Evolutionary conservation across 106 monocot genomes (phyloP).

Genomic region (Cymbidium sinense): DNA sequence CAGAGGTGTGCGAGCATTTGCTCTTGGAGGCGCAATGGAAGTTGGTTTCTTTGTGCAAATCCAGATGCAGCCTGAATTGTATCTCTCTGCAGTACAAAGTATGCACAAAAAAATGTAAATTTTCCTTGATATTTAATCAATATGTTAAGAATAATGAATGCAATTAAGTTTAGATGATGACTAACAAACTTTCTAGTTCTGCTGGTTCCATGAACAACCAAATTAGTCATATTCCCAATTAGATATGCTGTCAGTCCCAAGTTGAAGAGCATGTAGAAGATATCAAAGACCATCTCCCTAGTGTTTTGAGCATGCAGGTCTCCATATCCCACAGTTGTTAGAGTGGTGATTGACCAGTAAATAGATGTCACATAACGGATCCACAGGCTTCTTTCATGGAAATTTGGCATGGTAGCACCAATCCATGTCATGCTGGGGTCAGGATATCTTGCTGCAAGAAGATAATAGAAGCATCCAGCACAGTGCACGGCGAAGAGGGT

Average conservation of each 20-base stretch:
- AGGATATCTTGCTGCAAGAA: constrained; percentile 75
- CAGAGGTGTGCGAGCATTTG: constrained; percentile 91
- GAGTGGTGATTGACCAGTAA: constrained; percentile 97
- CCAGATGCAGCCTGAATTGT: constrained; percentile 88
- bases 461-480: constrained; percentile 91
- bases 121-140: too few relatives aligned
- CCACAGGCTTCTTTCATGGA: constrained; percentile 48
- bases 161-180: too few relatives aligned
- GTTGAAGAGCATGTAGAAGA: constrained; percentile 88
- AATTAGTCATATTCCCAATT: constrained; percentile 96
- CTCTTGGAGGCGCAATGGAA: constrained; percentile 55
- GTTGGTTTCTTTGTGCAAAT: constrained; percentile 77
- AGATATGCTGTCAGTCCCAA: constrained; percentile 87
- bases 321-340: constrained; percentile 93
- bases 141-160: too few relatives aligned
- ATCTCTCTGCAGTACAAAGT: constrained; percentile 56
- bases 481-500: constrained; percentile 88
- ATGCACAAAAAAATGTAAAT: background rate
- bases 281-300: constrained; percentile 76
- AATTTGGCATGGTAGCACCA: constrained; percentile 50
- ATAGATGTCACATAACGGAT: constrained; percentile 75
- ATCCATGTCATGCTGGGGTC: constrained; percentile 78
- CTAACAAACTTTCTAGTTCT: constrained; percentile 86
- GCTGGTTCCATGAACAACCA: constrained; percentile 87
- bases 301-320: constrained; percentile 84